phyloP scores from a whole-genome alignment of 2,329 filamentous ascomycete species.

The Trichothecium roseum region DNA sequence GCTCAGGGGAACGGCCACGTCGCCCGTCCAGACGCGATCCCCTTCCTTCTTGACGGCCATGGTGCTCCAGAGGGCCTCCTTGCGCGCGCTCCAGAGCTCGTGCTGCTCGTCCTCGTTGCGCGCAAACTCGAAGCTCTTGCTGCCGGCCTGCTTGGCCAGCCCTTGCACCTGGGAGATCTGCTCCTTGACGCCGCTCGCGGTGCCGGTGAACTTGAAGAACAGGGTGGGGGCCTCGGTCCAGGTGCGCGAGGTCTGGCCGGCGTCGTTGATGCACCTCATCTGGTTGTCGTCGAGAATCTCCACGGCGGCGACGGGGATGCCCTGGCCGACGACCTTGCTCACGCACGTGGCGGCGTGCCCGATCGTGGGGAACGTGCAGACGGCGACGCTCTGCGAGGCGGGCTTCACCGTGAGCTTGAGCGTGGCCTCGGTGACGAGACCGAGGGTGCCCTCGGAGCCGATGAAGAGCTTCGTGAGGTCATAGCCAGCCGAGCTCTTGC shows the following conservation, averaged over 20 bases:
- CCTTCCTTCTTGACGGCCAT: conserved; percentile 54
- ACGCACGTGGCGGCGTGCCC: conserved; percentile 71
- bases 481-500: conserved; percentile 87
- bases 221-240: conserved; percentile 69
- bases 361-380: conserved; percentile 49
- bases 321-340: conserved; percentile 65
- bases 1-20: conserved; percentile 76
- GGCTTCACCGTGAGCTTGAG: conserved; percentile 79
- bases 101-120: conserved; percentile 56
- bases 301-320: conserved; percentile 80
- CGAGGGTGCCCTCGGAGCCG: conserved; percentile 83
- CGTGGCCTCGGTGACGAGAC: conserved; percentile 82
- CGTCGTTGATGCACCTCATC: conserved; percentile 61
- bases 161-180: conserved; percentile 59
- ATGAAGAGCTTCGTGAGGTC: conserved; percentile 85
- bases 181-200: conserved; percentile 62
- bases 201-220: conserved; percentile 78
- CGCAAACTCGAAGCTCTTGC: conserved; percentile 70
- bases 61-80: conserved; percentile 75
- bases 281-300: conserved; percentile 89
- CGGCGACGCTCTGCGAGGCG: conserved; percentile 69
- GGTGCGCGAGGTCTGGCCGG: conserved; percentile 51
- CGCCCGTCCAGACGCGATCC: conserved; percentile 77
- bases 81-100: conserved; percentile 74
- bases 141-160: conserved; percentile 50